Evolutionary conservation across 1,284 basidiomycete genomes (phyloP), one percentile per base, ranked within the genome.

Genomic region (Ustilago vetiveriae): DNA sequence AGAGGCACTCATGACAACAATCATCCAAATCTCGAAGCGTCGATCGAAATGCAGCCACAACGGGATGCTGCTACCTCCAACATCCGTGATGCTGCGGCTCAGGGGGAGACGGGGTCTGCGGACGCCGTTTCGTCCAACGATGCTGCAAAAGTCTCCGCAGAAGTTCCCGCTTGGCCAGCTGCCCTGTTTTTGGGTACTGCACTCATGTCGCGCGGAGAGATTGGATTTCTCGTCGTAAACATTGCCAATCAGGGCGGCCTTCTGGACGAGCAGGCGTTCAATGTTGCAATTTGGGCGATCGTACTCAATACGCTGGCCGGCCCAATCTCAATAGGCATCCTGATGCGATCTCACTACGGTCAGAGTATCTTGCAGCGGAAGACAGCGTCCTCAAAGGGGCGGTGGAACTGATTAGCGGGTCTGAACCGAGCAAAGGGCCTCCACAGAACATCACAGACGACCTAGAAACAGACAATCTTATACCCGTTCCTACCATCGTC

Each of bases 151-250:
- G n/a, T n/a, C n/a, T n/a, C n/a, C n/a, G n/a, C n/a, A n/a, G n/a
- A 17, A 24, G 32, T 29, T 4, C 33, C 26, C 3, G 30, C 40
- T 16, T 66, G 56, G 63, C 52, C 65, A 23, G 49, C 78, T 8
- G 57, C 80, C 0, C 51, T 82, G 0, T 82, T 86, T 42, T 73
- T 86, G 6, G 84, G 86, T 5, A 57, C 83, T 8, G 85, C 85
- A 0, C 85, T 87, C 80, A 83, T 86, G 39, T 84, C 86, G 1
- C 82, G 86, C 4, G 86, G 87, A 4, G 86, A 87, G 72, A 86
- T 87, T 30, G 86, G 86, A 0, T 82, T 86, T 19, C 57, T 47
- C 17, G 47, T 71, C 52, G 50, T 71, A 27, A 71, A 66, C 44
- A 46, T 68, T 26, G 57, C 65, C 27, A 49, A 32, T 13, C 57